Base-by-base conservation (phyloP, 1,284 basidiomycete species). In the Kalmanozyma brasiliensis region DNA sequence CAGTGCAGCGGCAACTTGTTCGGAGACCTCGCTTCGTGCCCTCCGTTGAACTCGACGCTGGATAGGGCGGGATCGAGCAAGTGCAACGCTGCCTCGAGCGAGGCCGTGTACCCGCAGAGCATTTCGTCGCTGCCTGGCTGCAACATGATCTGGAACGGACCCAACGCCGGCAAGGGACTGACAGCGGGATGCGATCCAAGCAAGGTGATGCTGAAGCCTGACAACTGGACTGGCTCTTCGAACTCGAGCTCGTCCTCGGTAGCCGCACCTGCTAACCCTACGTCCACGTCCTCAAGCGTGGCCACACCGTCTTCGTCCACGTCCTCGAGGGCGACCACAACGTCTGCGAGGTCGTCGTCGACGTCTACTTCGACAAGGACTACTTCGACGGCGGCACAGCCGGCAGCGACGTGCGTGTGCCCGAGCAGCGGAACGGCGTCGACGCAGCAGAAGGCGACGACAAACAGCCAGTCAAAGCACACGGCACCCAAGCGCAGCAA, bases 11-110 rank as follows among this genome's bases (percentile, higher is more conserved):
- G 84, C 49, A 79, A 83, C 19, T 29, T 77, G 63, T 68, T 65
- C 8, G 82, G 82, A 32, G 77, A 84, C 16, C 83, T 85, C 3
- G 84, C 84, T 44, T 83, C 84, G 4, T 87, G 86, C 33, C 44
- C 73, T n/a, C 73, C 73, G 8, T 47, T 76, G 17, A 44, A 38
- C 8, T 11, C 35, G 34, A 46, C 59, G 23, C n/a, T 76, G 19
- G 51, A 74, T 22, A 46, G 66, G 11, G 16, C 42, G 6, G 51
- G 23, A 0, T 30, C 58, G 5, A 9, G 20, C 2, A 22, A 16
- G 0, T 74, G 71, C 55, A 42, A 11, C 3, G 51, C 51, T 1
- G 14, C 9, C 1, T 65, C 53, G 40, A 44, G 33, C 3, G 59
- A 63, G 36, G 52, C 53, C 2, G 43, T 41, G 2, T 32, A 29